Conservation (phyloP, 2,329 filamentous ascomycete genomes). For the Arachnomyces sp. region DNA sequence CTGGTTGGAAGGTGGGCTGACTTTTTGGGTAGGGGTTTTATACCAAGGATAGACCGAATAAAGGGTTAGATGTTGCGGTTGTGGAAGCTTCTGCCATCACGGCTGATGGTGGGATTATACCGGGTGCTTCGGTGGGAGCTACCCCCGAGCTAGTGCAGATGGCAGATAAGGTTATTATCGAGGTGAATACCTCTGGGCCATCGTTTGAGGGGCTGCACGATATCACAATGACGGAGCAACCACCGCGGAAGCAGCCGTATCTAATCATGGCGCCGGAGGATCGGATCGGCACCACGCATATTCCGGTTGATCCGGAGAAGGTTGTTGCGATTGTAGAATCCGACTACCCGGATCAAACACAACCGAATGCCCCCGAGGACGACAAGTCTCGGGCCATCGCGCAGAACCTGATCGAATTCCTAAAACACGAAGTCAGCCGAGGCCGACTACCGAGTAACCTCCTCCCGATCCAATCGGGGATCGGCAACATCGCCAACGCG, state of each 20-base stretch:
- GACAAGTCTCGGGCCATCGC: slow-evolving; percentile 67
- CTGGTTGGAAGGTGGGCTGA: neutral
- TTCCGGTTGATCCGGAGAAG: slow-evolving; percentile 76
- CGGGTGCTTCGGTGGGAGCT: slow-evolving; percentile 76
- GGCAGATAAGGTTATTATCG: slow-evolving; percentile 87
- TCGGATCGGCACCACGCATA: slow-evolving; percentile 73
- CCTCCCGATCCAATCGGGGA: slow-evolving; percentile 76
- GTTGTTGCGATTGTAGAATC: slow-evolving; percentile 79
- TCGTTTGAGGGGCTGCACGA: slow-evolving; percentile 85
- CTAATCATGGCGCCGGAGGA: slow-evolving; percentile 79
- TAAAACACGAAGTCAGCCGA: slow-evolving; percentile 75
- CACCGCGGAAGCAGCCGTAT: slow-evolving; percentile 74
- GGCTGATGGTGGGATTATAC: slow-evolving; percentile 81
- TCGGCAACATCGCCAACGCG: slow-evolving; percentile 89
- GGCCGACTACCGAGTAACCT: slow-evolving; percentile 71
- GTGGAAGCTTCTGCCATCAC: slow-evolving; percentile 83
- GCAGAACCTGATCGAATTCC: slow-evolving; percentile 70
- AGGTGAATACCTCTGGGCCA: slow-evolving; percentile 80
- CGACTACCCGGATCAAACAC: slow-evolving; percentile 70
- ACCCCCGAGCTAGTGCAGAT: slow-evolving; percentile 82
- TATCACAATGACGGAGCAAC: slow-evolving; percentile 80
- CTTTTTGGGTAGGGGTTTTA: slow-evolving; percentile 57
- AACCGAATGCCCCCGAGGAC: slow-evolving; percentile 69
- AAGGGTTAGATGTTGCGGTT: slow-evolving; percentile 72
- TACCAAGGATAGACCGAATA: slow-evolving; percentile 68